Percentiles rank a stretch among this genome's conserved stretches.
These are phyloP conservation scores for Hansenula anomala DNA, from an alignment of 1,139 yeast species.

Conservation along the genomic window DNA sequence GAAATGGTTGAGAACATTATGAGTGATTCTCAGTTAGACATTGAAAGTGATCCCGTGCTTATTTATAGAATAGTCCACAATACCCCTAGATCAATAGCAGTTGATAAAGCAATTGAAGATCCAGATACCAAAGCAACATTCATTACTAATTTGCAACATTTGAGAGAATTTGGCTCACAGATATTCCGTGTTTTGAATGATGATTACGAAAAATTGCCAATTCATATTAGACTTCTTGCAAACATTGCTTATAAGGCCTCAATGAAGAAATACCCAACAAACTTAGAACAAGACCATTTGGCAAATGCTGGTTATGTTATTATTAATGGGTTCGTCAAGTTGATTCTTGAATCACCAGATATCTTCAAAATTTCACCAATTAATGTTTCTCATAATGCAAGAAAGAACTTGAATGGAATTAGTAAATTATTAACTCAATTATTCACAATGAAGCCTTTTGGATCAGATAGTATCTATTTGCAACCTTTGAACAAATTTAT, in stretches of 20 bases:
- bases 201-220: conserved; percentile 50
- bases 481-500: conserved; percentile 80
- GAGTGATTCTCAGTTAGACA: conserved; percentile 48
- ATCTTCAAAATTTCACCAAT: conserved; percentile 48
- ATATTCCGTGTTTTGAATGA: conserved; percentile 43
- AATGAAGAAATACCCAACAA: conserved; percentile 44
- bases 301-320: conserved; percentile 69
- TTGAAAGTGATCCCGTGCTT: conserved; percentile 79
- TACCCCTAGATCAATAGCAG: conserved; percentile 39
- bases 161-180: conserved; percentile 69
- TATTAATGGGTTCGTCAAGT: conserved; percentile 57
- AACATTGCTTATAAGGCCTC: conserved; percentile 27
- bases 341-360: conserved; percentile 67
- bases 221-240: conserved; percentile 50
- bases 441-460: conserved; percentile 62
- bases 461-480: conserved; percentile 55
- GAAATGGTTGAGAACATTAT: conserved; percentile 37
- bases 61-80: conserved; percentile 46
- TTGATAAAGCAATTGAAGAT: conserved; percentile 75
- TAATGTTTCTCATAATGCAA: conserved; percentile 27
- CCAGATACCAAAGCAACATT: conserved; percentile 64
- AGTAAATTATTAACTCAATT: conserved; percentile 61
- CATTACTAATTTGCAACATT: conserved; percentile 64
- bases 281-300: conserved; percentile 44
- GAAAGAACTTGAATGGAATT: conserved; percentile 54